A percentile compares a stretch with the other conserved stretches of the same genome.
Evolutionary conservation across 148 eudicot species (phyloP).

Genomic region (Amaranthus hypochondriacus): DNA sequence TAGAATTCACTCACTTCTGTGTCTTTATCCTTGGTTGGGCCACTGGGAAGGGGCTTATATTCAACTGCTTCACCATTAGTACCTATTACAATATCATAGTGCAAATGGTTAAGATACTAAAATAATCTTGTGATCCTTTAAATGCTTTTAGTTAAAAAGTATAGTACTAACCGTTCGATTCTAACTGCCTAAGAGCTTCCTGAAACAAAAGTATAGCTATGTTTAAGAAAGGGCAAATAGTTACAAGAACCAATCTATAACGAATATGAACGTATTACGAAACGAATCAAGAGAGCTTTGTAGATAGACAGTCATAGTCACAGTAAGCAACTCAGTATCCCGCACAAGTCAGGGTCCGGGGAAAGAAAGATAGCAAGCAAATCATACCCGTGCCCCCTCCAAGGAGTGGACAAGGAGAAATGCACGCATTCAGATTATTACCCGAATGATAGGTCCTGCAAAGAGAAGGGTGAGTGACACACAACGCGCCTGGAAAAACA

Average conservation of each 20-base stretch:
- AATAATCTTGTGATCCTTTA: constrained; percentile 1
- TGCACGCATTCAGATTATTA: too few relatives aligned
- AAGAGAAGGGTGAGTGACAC: too few relatives aligned
- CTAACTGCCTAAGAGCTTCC: constrained; percentile 57
- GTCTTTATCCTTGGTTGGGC: constrained; percentile 45
- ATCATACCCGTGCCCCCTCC: too few relatives aligned
- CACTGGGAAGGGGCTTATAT: constrained; percentile 69
- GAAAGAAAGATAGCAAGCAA: too few relatives aligned
- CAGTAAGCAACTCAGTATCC: too few relatives aligned
- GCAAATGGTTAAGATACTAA: background rate
- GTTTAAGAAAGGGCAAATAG: background rate
- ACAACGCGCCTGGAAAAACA: too few relatives aligned
- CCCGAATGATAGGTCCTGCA: too few relatives aligned
- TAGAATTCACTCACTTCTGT: background rate
- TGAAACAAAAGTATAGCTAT: constrained; percentile 31
- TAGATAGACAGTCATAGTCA: too few relatives aligned
- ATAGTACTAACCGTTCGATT: constrained; percentile 48
- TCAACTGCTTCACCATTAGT: constrained; percentile 48
- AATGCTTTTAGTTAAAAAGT: background rate
- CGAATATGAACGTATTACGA: too few relatives aligned
- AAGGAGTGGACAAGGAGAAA: too few relatives aligned
- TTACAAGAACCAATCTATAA: background rate
- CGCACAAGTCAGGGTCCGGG: too few relatives aligned
- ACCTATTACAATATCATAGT: constrained; percentile 26
- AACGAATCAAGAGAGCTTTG: too few relatives aligned